A percentile compares a stretch with the other conserved stretches of the same genome.
phyloP scores from a whole-genome alignment of 2,329 filamentous ascomycete species.

The Metarhizium anisopliae region DNA sequence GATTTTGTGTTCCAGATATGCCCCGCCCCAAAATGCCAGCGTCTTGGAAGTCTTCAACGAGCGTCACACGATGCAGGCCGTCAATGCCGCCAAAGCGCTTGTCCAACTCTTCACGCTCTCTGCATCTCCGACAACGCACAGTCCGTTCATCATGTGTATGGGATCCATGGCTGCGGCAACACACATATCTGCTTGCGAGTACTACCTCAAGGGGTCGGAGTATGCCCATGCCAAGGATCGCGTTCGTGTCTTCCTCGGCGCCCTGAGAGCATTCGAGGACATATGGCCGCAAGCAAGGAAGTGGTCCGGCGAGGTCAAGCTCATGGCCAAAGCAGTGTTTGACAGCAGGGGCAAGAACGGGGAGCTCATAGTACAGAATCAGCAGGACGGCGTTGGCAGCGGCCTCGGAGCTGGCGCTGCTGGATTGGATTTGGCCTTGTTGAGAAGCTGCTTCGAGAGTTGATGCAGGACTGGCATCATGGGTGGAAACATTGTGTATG shows the following conservation, averaged over 20 bases:
- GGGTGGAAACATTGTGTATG: neutral
- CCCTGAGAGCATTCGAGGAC: constrained; percentile 7
- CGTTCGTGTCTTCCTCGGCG: constrained; percentile 11
- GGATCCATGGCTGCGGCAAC: constrained; percentile 11
- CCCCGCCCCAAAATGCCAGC: constrained; percentile 9
- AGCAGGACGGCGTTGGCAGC: neutral
- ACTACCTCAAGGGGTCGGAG: constrained; percentile 4
- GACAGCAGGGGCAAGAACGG: neutral
- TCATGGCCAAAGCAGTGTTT: constrained; percentile 9
- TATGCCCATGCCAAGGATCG: constrained; percentile 6
- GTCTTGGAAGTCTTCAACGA: constrained; percentile 8
- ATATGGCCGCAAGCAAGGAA: constrained; percentile 11
- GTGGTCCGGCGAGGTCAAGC: constrained; percentile 9
- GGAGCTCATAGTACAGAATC: neutral
- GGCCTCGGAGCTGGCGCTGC: neutral
- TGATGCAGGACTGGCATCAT: neutral
- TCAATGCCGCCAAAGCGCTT: constrained; percentile 7
- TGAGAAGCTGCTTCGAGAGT: neutral
- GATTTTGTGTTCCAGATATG: constrained; percentile 12
- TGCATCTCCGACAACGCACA: constrained; percentile 7
- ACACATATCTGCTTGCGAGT: constrained; percentile 10
- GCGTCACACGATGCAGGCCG: constrained; percentile 9
- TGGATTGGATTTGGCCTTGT: neutral
- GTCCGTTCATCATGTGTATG: constrained; percentile 13
- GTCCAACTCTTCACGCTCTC: constrained; percentile 10